Evolutionary conservation across 192 early-diverging fungal species (phyloP), one percentile per base, ranked within the genome.

Genomic region (Pilaira anomala): DNA sequence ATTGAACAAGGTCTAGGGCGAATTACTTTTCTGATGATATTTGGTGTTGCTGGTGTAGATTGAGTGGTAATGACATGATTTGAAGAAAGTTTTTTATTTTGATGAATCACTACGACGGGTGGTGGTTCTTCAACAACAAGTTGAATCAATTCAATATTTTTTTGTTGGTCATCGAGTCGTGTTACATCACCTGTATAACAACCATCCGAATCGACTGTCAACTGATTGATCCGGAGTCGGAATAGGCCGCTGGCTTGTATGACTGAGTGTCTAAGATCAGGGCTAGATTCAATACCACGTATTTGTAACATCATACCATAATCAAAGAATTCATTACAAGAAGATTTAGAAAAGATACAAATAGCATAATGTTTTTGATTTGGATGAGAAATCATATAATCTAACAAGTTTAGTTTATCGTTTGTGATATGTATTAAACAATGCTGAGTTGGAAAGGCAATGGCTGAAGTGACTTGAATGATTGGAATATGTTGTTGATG

Each of bases 301-400:
- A 85, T 65, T 21, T 81, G 70, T 25, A 85, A 45, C 70, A 85
- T 62, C 3, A 77, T 85, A 2, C 80, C 83, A 42, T 68, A 74
- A 8, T 71, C 72, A 16, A 58, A 49, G 36, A 74, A 70, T 7
- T 71, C 71, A 21, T 65, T 66, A 50, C 60, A 62, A 9, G 13
- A 26, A 3, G 46, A 59, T 1, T 44, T 28, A 2, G 21, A 18
- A 9, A 19, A 42, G 18, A 58, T 36, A 26, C 78, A 80, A 69
- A 85, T 81, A 3, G 78, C 83, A 68, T 83, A 83, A 26, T 65
- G 22, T 21, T 64, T 61, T 40, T 60, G 77, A 36, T 71, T 55
- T 30, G 77, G 56, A 7, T 58, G 29, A 24, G 19, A n/a, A 4
- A 42, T 33, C 56, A 58, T 40, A 42, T 42, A 21, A 58, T 41